Evolutionary conservation across 1,139 yeast species (phyloP).

Genomic region (Candida smagusa): DNA sequence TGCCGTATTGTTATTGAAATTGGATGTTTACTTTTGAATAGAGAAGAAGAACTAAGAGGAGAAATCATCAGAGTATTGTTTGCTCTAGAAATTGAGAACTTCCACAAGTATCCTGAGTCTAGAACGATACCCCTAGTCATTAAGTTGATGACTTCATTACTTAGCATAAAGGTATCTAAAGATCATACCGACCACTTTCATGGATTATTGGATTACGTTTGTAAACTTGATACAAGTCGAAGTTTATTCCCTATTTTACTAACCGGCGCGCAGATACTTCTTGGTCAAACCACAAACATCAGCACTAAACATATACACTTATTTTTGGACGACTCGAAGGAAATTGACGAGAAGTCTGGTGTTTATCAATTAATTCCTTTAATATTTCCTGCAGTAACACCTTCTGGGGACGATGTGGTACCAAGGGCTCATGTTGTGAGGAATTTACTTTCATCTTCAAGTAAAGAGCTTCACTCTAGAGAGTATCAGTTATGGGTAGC

Average conservation of each 20-base stretch:
- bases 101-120: conserved; percentile 7
- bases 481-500: conserved; percentile 40
- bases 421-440: conserved; percentile 17
- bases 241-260: conserved; percentile 12
- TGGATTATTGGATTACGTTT: conserved; percentile 10
- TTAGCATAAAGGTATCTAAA: conserved; percentile 6
- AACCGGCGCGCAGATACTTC: conserved; percentile 12
- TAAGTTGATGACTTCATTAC: conserved; percentile 11
- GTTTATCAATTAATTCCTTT: conserved; percentile 17
- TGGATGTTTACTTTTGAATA: conserved; percentile 18
- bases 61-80: conserved; percentile 21
- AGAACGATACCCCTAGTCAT: conserved; percentile 11
- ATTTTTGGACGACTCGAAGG: conserved; percentile 16
- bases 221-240: conserved; percentile 3
- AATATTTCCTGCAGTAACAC: conserved; percentile 13
- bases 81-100: conserved; percentile 8
- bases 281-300: conserved; percentile 4
- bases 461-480: conserved; percentile 10
- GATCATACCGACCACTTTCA: conserved; percentile 2
- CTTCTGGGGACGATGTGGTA: conserved; percentile 1
- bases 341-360: conserved; percentile 7
- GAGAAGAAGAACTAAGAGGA: conserved; percentile 12
- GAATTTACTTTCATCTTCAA: conserved; percentile 14
- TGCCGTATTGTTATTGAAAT: conserved; percentile 18
- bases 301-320: conserved; percentile 14